Conservation (phyloP, 768 basidiomycete genomes). For the Mycena alexandri region DNA sequence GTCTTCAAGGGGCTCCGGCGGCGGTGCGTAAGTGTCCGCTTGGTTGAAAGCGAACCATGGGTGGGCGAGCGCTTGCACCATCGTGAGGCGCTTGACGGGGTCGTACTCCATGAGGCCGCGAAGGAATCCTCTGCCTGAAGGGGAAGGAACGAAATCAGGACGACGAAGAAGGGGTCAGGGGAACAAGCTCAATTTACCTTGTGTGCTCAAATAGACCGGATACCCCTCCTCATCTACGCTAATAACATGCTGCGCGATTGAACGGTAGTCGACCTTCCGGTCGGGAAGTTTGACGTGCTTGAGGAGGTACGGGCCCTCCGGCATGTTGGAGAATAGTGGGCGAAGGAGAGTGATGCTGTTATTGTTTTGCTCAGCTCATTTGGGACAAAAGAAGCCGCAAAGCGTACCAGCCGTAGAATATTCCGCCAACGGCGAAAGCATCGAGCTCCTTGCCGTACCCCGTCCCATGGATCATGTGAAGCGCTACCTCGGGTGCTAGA, state of each 20-base stretch:
- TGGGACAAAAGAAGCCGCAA: neutral
- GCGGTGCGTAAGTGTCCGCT: constrained; percentile 9
- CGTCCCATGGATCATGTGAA: constrained; percentile 35
- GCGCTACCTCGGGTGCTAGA: constrained; percentile 88
- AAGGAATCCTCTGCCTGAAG: constrained; percentile 75
- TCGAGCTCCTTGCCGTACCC: constrained; percentile 93
- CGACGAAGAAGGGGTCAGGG: constrained; percentile 56
- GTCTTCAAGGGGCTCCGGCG: neutral
- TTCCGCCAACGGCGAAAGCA: constrained; percentile 95
- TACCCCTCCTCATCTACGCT: constrained; percentile 21
- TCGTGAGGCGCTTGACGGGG: constrained; percentile 75
- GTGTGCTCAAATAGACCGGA: constrained; percentile 41
- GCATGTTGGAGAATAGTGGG: neutral
- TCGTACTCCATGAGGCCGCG: constrained; percentile 70
- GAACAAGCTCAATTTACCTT: constrained; percentile 6
- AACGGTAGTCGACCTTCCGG: neutral
- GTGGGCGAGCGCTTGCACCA: constrained; percentile 75
- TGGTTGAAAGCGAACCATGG: constrained; percentile 71
- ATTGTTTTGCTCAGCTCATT: neutral
- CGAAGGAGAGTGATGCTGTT: neutral
- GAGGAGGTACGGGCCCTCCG: neutral
- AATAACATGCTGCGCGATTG: constrained; percentile 8
- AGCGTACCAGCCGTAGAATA: constrained; percentile 75
- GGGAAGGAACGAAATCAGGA: constrained; percentile 11
- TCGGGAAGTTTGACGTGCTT: neutral